Percentiles rank a stretch among this genome's conserved stretches.
phyloP scores from a whole-genome alignment of 2,329 filamentous ascomycete genomes.

The Penicillium sp. region DNA sequence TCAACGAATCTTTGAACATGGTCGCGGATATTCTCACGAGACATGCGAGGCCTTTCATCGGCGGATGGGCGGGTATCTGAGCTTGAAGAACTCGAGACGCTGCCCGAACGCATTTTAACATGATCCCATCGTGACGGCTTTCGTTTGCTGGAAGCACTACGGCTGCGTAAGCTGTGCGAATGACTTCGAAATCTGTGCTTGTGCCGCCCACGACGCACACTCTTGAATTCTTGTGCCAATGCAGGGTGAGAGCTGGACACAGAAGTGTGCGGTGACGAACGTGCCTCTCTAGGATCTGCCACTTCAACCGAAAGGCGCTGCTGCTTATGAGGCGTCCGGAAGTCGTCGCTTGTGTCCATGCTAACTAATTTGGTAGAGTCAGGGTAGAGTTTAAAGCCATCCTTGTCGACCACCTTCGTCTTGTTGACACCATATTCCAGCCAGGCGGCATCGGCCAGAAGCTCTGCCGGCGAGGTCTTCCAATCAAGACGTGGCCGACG shows the following conservation, averaged over 20 bases:
- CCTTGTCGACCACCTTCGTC: constrained; percentile 72
- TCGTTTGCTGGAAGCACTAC: constrained; percentile 48
- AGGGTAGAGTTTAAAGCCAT: constrained; percentile 67
- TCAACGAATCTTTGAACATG: constrained; percentile 9
- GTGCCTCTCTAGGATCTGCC: constrained; percentile 16
- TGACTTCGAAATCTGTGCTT: constrained; percentile 61
- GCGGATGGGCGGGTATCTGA: constrained; percentile 31
- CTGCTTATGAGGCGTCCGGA: constrained; percentile 10
- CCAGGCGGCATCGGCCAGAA: constrained; percentile 90
- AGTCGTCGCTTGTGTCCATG: constrained; percentile 12
- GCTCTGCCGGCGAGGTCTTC: constrained; percentile 76
- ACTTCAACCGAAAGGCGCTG: constrained; percentile 25
- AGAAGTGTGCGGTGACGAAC: constrained; percentile 28
- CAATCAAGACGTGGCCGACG: constrained; percentile 79
- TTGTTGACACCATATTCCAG: constrained; percentile 80
- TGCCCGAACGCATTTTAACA: constrained; percentile 52
- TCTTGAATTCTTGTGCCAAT: constrained; percentile 44
- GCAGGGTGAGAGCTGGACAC: constrained; percentile 42
- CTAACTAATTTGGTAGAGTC: constrained; percentile 26
- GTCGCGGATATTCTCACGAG: constrained; percentile 4
- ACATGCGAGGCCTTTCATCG: constrained; percentile 11
- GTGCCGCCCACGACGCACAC: constrained; percentile 56
- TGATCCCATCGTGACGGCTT: constrained; percentile 55
- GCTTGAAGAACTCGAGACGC: constrained; percentile 58
- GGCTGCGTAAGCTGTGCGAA: constrained; percentile 56